These are phyloP conservation scores for Pichia sp. DNA, from an alignment of 1,139 yeast genomes.

Conservation along the genomic window DNA sequence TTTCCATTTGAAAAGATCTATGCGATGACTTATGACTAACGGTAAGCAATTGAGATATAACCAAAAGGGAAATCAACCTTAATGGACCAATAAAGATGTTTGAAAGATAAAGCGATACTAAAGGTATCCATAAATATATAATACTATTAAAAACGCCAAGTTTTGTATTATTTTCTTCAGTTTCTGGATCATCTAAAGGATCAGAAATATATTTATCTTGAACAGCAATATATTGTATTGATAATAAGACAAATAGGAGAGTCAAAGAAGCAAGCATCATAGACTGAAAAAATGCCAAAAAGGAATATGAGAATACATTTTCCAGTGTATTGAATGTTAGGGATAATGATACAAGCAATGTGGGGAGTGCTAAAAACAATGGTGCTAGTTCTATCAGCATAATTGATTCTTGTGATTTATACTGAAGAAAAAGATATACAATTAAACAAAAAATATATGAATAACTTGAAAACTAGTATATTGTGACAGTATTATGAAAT, in stretches of 20 bases:
- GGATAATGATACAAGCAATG: slow-evolving; percentile 27
- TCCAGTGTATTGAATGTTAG: slow-evolving; percentile 13
- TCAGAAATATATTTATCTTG: not conserved
- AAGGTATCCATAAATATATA: slow-evolving; percentile 14
- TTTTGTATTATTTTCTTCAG: not conserved
- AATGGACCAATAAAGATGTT: slow-evolving; percentile 22
- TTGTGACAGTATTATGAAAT: too few species aligned
- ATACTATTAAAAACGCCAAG: not conserved
- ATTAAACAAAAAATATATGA: too few species aligned
- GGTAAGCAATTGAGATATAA: slow-evolving; percentile 14
- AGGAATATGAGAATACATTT: not conserved
- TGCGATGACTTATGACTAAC: slow-evolving; percentile 7
- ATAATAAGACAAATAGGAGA: slow-evolving; percentile 15
- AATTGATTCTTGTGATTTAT: not conserved
- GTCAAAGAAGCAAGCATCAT: slow-evolving; percentile 22
- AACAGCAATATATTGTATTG: not conserved
- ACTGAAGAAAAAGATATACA: too few species aligned
- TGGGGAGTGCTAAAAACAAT: slow-evolving; percentile 29
- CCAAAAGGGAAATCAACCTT: slow-evolving; percentile 20
- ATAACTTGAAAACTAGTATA: too few species aligned
- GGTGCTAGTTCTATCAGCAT: slow-evolving; percentile 26
- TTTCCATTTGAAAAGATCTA: slow-evolving; percentile 17
- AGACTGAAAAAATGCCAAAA: slow-evolving; percentile 18
- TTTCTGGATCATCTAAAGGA: not conserved
- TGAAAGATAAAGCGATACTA: slow-evolving; percentile 18